Base-by-base conservation (phyloP, 2,329 filamentous ascomycete genomes). In the Colletotrichum sp. region DNA sequence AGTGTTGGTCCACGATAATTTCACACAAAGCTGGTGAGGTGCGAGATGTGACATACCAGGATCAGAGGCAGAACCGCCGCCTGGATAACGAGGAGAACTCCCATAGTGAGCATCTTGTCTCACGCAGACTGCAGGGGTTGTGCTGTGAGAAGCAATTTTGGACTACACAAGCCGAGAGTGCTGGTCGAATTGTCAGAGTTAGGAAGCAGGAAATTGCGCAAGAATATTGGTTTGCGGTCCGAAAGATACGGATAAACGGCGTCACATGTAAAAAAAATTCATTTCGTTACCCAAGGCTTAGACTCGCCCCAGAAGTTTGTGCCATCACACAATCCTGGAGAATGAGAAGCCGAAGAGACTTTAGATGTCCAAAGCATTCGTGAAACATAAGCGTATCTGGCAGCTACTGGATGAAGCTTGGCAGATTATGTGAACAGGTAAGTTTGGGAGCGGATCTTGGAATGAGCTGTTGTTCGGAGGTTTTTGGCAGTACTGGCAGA, bases 231-330 rank as follows among this genome's bases (percentile, higher is more conserved):
- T 52, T 1, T 21, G 7, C 43, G 43, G 43, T 13, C n/a, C n/a
- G 12, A 52, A 52, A 52, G n/a, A 52, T 1, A 52, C 43, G 43
- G 43, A 52, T 52, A 52, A 52, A 52, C n/a, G 43, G 43, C n/a
- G 43, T 52, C 43, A 52, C 43, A 52, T 52, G 38, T n/a, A 3
- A 48, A 10, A 48, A 10, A 0, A 4, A 7, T 12, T 43, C 0
- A n/a, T 10, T 6, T n/a, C 3, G 18, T 43, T 43, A 12, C 3
- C 3, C 3, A 48, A 12, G 38, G 6, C 3, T 3, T 48, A 3
- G 3, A 48, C 0, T 6, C 43, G 43, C 1, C 12, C 43, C 7
- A 52, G 2, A 21, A 52, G 1, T n/a, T 2, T 4, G 4, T n/a
- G 18, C 4, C 3, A 52, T 52, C 43, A 52, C 43, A 24, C 43